Evolutionary conservation across 2,329 filamentous ascomycete species (phyloP).

Genomic region (Corynespora cassiicola): DNA sequence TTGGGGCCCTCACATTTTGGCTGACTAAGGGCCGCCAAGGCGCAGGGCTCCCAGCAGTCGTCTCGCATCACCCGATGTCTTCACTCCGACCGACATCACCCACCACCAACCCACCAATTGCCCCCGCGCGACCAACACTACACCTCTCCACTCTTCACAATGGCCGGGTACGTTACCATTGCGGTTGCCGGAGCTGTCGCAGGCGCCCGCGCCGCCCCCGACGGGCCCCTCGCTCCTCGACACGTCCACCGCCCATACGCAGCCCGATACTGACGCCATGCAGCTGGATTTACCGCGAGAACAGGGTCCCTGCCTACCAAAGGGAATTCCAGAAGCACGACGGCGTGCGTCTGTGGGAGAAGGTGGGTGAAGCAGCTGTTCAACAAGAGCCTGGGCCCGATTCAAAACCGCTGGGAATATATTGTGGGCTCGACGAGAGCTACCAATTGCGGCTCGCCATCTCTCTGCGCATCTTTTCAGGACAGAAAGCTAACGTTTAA

Average conservation of each 20-base stretch:
- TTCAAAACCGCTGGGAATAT: neutral
- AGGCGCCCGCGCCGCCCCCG: constrained; percentile 14
- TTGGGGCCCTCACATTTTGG: constrained; percentile 8
- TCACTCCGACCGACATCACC: constrained; percentile 30
- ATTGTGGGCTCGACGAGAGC: neutral
- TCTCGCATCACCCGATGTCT: constrained; percentile 36
- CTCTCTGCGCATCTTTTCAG: no score
- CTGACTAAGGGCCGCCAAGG: constrained; percentile 21
- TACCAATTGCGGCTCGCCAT: no score
- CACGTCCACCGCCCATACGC: constrained; percentile 10
- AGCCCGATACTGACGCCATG: constrained; percentile 35
- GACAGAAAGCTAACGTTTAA: no score
- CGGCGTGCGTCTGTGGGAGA: constrained; percentile 76
- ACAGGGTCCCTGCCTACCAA: constrained; percentile 79
- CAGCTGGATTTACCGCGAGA: constrained; percentile 69
- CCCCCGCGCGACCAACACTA: constrained; percentile 30
- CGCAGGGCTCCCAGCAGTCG: no score
- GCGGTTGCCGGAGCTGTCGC: constrained; percentile 15
- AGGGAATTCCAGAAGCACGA: constrained; percentile 77
- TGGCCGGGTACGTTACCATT: constrained; percentile 48
- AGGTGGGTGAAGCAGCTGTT: constrained; percentile 70
- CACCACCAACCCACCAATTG: constrained; percentile 41
- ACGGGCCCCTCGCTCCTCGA: constrained; percentile 13
- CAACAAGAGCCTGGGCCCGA: constrained; percentile 12
- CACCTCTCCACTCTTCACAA: constrained; percentile 47